Percentiles rank a stretch among this genome's conserved stretches.
Evolutionary conservation across 2,329 filamentous ascomycete genomes (phyloP).

Genomic region (Colletotrichum noveboracense): DNA sequence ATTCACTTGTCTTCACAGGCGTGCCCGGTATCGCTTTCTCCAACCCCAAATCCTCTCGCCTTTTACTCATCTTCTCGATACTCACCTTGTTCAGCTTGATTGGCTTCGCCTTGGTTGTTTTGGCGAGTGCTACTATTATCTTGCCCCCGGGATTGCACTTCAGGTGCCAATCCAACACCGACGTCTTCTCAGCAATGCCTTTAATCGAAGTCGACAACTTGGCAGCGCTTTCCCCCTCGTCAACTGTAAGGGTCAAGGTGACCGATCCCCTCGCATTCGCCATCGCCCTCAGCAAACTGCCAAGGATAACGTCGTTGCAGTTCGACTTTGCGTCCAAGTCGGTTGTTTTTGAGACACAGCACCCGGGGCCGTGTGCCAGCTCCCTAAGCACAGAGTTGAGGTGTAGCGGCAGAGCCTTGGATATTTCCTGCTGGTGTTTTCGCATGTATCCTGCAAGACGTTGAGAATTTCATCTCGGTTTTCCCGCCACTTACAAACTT

Average conservation of each 20-base stretch:
- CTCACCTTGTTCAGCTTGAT: neutral
- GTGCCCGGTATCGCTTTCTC: neutral
- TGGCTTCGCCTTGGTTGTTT: accelerated
- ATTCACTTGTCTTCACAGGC: neutral
- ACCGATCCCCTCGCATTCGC: neutral
- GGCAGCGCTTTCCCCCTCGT: neutral
- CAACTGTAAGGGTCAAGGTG: neutral
- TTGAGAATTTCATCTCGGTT: accelerated
- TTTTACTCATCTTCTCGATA: neutral
- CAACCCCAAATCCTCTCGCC: neutral
- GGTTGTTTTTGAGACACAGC: neutral
- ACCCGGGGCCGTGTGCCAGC: neutral
- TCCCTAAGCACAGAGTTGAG: neutral
- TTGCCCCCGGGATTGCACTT: neutral
- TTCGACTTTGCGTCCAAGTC: neutral
- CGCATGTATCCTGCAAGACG: neutral
- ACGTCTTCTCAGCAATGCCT: neutral
- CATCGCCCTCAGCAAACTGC: neutral
- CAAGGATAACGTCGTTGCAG: neutral
- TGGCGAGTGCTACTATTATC: neutral
- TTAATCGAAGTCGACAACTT: neutral
- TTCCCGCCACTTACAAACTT: neutral
- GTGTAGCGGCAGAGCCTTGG: neutral
- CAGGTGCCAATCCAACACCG: neutral
- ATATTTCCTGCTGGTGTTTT: neutral